phyloP scores from a whole-genome alignment of 805 yeast genomes.

The Danielia reshetovae region DNA sequence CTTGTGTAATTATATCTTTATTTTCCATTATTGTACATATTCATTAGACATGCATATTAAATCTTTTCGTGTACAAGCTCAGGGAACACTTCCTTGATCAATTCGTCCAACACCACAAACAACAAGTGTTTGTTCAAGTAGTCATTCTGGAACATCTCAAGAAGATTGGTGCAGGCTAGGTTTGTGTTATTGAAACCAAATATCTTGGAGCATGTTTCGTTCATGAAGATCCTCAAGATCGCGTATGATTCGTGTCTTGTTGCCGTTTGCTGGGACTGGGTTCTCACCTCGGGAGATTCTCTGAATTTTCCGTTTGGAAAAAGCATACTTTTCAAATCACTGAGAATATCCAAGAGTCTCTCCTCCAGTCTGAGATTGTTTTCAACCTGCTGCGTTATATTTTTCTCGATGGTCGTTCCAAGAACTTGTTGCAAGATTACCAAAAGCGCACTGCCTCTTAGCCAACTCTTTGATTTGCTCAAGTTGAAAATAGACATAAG shows the following conservation, averaged over 20 bases:
- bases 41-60: background rate
- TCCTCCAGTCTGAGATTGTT: slow-evolving; percentile 37
- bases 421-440: slow-evolving; percentile 79
- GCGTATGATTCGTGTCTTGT: slow-evolving; percentile 56
- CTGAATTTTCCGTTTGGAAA: slow-evolving; percentile 49
- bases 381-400: slow-evolving; percentile 45
- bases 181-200: slow-evolving; percentile 67
- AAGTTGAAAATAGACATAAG: slow-evolving; percentile 67
- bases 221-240: slow-evolving; percentile 52
- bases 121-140: slow-evolving; percentile 62
- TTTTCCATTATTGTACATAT: background rate
- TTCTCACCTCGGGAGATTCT: slow-evolving; percentile 43
- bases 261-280: slow-evolving; percentile 46
- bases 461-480: slow-evolving; percentile 64
- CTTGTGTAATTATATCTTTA: slow-evolving; percentile 1
- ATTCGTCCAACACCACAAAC: slow-evolving; percentile 54
- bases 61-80: slow-evolving; percentile 3
- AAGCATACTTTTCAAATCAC: slow-evolving; percentile 20
- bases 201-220: slow-evolving; percentile 64
- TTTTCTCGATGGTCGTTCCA: slow-evolving; percentile 83
- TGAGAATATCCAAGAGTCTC: slow-evolving; percentile 37
- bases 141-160: slow-evolving; percentile 71
- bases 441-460: slow-evolving; percentile 79
- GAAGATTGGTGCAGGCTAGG: slow-evolving; percentile 57
- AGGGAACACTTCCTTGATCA: slow-evolving; percentile 45